Conservation (phyloP, 2,329 filamentous ascomycete species). For the Zymoseptoria brevis region DNA sequence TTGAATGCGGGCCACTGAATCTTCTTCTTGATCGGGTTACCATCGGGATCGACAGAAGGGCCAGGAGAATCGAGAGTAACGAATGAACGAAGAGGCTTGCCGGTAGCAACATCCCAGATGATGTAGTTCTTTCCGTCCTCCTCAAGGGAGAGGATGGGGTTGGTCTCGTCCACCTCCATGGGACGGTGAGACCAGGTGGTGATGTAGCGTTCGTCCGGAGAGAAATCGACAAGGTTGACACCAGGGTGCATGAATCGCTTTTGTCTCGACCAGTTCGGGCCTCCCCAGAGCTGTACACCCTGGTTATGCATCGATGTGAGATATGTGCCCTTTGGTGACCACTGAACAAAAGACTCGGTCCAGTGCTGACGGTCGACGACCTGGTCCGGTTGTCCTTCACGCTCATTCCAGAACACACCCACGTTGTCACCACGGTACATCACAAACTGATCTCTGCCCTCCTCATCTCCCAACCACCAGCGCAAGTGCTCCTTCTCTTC, state of each 20-base stretch:
- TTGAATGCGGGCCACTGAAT: conserved; percentile 98
- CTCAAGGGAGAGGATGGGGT: conserved; percentile 65
- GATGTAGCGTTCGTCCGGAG: conserved; percentile 82
- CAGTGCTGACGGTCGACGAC: conserved; percentile 90
- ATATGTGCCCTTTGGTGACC: conserved; percentile 91
- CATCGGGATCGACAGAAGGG: conserved; percentile 51
- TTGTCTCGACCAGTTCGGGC: conserved; percentile 77
- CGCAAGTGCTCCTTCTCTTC: conserved; percentile 87
- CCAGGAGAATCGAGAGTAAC: conserved; percentile 75
- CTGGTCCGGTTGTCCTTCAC: conserved; percentile 78
- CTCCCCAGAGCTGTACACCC: conserved; percentile 96
- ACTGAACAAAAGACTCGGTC: conserved; percentile 97
- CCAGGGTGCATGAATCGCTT: conserved; percentile 92
- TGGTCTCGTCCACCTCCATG: conserved; percentile 83
- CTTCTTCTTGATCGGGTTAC: conserved; percentile 72
- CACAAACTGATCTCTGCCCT: conserved; percentile 88
- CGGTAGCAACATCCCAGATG: conserved; percentile 92
- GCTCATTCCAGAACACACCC: conserved; percentile 97
- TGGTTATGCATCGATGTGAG: conserved; percentile 91
- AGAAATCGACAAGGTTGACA: conserved; percentile 94
- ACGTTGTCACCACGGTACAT: conserved; percentile 90
- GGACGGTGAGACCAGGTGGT: conserved; percentile 95
- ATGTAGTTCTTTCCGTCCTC: conserved; percentile 99
- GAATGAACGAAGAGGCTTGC: conserved; percentile 85
- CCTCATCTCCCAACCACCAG: conserved; percentile 84